These are phyloP conservation scores for Triticum dicoccoides DNA, from an alignment of 176 grass and related monocot species.

Conservation along the genomic window DNA sequence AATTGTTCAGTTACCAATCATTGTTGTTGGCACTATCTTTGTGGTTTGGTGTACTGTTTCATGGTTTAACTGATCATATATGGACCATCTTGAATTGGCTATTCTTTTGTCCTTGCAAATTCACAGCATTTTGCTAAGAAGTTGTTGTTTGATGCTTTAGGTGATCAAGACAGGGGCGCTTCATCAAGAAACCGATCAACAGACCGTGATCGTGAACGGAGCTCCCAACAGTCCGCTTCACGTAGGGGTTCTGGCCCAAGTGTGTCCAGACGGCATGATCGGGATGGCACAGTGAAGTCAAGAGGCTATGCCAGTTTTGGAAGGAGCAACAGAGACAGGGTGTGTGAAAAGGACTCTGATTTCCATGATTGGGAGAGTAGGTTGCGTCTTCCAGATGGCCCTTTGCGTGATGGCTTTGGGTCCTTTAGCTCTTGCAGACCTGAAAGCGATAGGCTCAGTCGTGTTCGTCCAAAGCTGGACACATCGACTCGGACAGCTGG, in stretches of 20 bases:
- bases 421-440: slow-evolving; percentile 54
- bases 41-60: neutral
- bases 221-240: slow-evolving; percentile 37
- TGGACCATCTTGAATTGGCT: neutral
- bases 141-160: slow-evolving; percentile 33
- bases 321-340: slow-evolving; percentile 49
- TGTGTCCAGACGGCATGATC: slow-evolving; percentile 38
- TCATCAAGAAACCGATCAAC: slow-evolving; percentile 44
- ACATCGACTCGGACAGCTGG: slow-evolving; percentile 27
- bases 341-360: slow-evolving; percentile 47
- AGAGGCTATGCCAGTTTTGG: slow-evolving; percentile 68
- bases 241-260: slow-evolving; percentile 42
- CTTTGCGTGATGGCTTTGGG: slow-evolving; percentile 42
- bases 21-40: neutral
- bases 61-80: neutral
- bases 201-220: slow-evolving; percentile 41
- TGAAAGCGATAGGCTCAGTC: slow-evolving; percentile 53
- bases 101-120: neutral
- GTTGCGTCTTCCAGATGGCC: slow-evolving; percentile 38
- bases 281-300: slow-evolving; percentile 43
- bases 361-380: slow-evolving; percentile 45
- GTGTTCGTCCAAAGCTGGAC: slow-evolving; percentile 37
- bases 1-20: neutral
- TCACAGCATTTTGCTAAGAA: slow-evolving; percentile 29
- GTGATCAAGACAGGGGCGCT: slow-evolving; percentile 31